A percentile compares a stretch with the other conserved stretches of the same genome.
Evolutionary conservation across 1,284 basidiomycete genomes (phyloP).

Genomic region (Butyriboletus appendiculatus): DNA sequence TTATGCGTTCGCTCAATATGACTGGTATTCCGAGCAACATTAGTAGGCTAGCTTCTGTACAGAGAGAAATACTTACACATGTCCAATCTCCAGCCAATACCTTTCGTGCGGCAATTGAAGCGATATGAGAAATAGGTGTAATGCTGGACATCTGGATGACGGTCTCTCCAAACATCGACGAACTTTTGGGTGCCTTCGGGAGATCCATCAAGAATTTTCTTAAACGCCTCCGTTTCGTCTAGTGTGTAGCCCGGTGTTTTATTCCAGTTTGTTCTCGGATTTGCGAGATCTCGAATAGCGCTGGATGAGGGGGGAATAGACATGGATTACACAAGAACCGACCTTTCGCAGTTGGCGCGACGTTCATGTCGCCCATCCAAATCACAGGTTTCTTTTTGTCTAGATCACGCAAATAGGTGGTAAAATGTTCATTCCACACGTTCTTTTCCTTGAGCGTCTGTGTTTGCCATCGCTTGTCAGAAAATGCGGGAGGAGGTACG

Average conservation of each 20-base stretch:
- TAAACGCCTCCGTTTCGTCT: slow-evolving; percentile 72
- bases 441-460: slow-evolving; percentile 76
- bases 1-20: slow-evolving; percentile 68
- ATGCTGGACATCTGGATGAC: slow-evolving; percentile 68
- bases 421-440: slow-evolving; percentile 77
- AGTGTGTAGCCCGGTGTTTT: slow-evolving; percentile 81
- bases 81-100: slow-evolving; percentile 87
- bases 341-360: slow-evolving; percentile 78
- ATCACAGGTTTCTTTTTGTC: slow-evolving; percentile 83
- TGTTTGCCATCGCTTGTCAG: slow-evolving; percentile 4
- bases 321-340: background rate
- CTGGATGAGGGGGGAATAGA: background rate
- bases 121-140: slow-evolving; percentile 89
- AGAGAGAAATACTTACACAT: slow-evolving; percentile 60
- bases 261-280: slow-evolving; percentile 75
- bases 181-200: slow-evolving; percentile 48
- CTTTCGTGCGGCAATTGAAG: slow-evolving; percentile 79
- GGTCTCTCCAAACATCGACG: slow-evolving; percentile 79
- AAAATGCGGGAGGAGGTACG: background rate
- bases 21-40: slow-evolving; percentile 42
- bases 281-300: slow-evolving; percentile 54
- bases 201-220: slow-evolving; percentile 51
- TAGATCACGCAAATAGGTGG: slow-evolving; percentile 66
- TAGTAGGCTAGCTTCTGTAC: background rate
- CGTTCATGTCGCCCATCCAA: slow-evolving; percentile 90